A percentile compares a stretch with the other conserved stretches of the same genome.
These are phyloP conservation scores for Pyrenopolyporus hunteri DNA, from an alignment of 495 filamentous ascomycete species.

Conservation along the genomic window DNA sequence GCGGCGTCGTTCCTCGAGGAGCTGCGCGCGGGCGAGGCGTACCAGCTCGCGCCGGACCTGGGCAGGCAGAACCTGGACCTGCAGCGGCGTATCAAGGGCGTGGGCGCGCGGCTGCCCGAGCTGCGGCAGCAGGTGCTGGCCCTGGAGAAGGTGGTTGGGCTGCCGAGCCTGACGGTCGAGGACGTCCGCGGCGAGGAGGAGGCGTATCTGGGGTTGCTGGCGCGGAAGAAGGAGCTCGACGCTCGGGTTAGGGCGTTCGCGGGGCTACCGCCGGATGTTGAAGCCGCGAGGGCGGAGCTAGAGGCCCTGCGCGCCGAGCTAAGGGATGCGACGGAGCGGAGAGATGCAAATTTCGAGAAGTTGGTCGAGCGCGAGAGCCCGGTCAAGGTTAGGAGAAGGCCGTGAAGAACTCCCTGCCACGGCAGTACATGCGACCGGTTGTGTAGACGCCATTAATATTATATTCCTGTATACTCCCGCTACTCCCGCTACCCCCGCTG, in stretches of 20 bases:
- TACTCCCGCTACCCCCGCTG: slow-evolving; percentile 29
- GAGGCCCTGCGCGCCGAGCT: slow-evolving; percentile 68
- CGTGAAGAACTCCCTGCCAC: neutral
- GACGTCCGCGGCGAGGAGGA: slow-evolving; percentile 60
- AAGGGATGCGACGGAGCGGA: slow-evolving; percentile 57
- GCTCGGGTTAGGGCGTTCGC: slow-evolving; percentile 64
- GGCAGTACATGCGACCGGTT: neutral
- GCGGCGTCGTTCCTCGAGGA: slow-evolving; percentile 42
- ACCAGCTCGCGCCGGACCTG: no score
- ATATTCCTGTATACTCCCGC: slow-evolving; percentile 12
- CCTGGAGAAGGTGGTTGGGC: slow-evolving; percentile 37
- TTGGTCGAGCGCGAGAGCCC: slow-evolving; percentile 60
- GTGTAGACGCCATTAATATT: slow-evolving; percentile 20
- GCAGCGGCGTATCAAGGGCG: slow-evolving; percentile 64
- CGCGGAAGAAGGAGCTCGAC: slow-evolving; percentile 62
- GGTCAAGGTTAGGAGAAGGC: slow-evolving; percentile 43
- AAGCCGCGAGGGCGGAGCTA: slow-evolving; percentile 68
- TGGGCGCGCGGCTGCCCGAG: slow-evolving; percentile 62
- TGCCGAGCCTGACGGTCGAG: slow-evolving; percentile 46
- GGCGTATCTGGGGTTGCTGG: slow-evolving; percentile 56
- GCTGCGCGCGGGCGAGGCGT: slow-evolving; percentile 28
- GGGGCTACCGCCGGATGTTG: slow-evolving; percentile 71
- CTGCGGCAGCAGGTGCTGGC: slow-evolving; percentile 52
- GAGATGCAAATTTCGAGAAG: slow-evolving; percentile 74
- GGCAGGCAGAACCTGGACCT: slow-evolving; percentile 66